Percentiles rank a stretch among this genome's conserved stretches.
phyloP scores from a whole-genome alignment of 345 rosid species.

The Orychophragmus violaceus region DNA sequence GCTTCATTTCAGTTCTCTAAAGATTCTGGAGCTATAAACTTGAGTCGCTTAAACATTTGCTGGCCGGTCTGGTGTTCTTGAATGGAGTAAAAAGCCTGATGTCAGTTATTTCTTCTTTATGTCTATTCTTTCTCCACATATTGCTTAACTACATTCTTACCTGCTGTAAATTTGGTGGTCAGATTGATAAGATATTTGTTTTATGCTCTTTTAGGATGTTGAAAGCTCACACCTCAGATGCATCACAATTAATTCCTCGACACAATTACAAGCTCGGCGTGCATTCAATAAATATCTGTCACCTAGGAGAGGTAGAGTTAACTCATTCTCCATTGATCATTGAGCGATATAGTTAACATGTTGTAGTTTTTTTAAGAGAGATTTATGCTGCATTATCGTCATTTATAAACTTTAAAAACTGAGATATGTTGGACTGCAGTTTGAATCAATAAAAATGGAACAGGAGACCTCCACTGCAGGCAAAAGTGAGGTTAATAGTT shows the following conservation, averaged over 20 bases:
- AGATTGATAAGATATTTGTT: background rate
- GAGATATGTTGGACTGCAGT: slow-evolving; percentile 45
- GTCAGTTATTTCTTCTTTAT: slow-evolving; percentile 32
- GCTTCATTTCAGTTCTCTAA: slow-evolving; percentile 52
- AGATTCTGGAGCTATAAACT: slow-evolving; percentile 58
- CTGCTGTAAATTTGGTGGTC: slow-evolving; percentile 3
- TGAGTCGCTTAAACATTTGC: slow-evolving; percentile 87
- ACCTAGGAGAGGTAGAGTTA: slow-evolving; percentile 77
- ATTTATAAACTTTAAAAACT: slow-evolving; percentile 28
- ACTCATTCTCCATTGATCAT: background rate
- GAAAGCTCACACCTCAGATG: slow-evolving; percentile 68
- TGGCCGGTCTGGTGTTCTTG: slow-evolving; percentile 60
- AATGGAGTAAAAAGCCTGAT: slow-evolving; percentile 95
- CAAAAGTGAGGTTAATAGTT: too few species aligned
- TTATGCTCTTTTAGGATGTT: slow-evolving; percentile 55
- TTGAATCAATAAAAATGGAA: too few species aligned
- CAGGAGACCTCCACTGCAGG: too few species aligned
- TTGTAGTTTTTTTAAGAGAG: background rate
- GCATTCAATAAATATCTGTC: slow-evolving; percentile 75
- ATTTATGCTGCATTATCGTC: background rate
- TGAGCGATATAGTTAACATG: background rate
- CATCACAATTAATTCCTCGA: slow-evolving; percentile 78
- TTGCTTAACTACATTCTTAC: background rate
- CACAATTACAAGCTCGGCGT: slow-evolving; percentile 96
- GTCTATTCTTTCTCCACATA: background rate